Conservation (phyloP, 805 yeast genomes). For the Wickerhamiella allomyrinae region DNA sequence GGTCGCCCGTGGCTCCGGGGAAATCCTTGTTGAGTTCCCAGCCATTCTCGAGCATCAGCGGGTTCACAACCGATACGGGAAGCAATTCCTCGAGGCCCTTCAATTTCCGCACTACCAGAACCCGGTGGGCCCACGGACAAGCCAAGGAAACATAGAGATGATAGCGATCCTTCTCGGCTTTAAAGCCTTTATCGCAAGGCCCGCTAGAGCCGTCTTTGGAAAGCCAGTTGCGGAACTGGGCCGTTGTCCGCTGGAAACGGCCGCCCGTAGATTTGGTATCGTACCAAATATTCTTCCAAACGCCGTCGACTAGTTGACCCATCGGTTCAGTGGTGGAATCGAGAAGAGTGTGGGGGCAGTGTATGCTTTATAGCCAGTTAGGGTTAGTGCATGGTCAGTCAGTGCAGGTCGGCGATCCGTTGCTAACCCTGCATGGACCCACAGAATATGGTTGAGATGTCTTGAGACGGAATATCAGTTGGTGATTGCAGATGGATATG, state of each 20-base stretch:
- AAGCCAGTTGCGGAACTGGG: constrained; percentile 17
- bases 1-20: constrained; percentile 40
- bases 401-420: no score
- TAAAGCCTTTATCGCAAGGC: constrained; percentile 26
- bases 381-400: no score
- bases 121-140: constrained; percentile 95
- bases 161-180: constrained; percentile 68
- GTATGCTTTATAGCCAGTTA: no score
- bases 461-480: no score
- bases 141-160: constrained; percentile 78
- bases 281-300: constrained; percentile 21
- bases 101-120: constrained; percentile 54
- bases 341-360: no score
- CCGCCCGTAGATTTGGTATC: constrained; percentile 20
- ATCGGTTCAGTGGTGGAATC: no score
- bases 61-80: constrained; percentile 61
- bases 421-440: no score
- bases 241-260: constrained; percentile 15
- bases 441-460: no score
- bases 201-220: constrained; percentile 10
- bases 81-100: constrained; percentile 53
- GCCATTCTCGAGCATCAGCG: constrained; percentile 77
- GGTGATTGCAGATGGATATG: no score
- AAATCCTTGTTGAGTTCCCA: constrained; percentile 64
- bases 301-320: constrained; percentile 20